phyloP scores from a whole-genome alignment of 2,329 filamentous ascomycete genomes.

The Shiraia bambusicola region DNA sequence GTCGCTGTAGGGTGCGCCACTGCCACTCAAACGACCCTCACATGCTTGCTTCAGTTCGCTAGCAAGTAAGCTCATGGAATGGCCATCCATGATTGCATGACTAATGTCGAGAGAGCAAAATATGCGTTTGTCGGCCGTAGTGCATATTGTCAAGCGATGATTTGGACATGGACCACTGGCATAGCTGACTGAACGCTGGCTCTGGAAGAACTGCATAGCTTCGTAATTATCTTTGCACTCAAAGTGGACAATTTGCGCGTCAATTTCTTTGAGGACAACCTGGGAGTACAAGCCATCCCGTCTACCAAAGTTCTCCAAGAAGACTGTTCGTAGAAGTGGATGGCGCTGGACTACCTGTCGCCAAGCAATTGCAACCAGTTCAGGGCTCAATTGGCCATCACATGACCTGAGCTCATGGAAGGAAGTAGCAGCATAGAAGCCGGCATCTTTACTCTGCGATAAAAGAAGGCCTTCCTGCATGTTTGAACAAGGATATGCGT shows the following conservation, averaged over 20 bases:
- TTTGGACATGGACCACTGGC: constrained; percentile 28
- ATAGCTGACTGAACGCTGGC: constrained; percentile 27
- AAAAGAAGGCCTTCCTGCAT: constrained; percentile 39
- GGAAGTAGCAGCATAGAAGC: constrained; percentile 37
- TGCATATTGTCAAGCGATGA: constrained; percentile 38
- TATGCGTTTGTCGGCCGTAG: constrained; percentile 17
- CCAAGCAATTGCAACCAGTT: constrained; percentile 31
- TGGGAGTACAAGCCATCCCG: constrained; percentile 38
- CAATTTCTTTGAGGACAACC: constrained; percentile 31
- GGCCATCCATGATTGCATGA: constrained; percentile 41
- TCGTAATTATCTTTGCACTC: constrained; percentile 23
- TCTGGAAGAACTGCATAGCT: constrained; percentile 21
- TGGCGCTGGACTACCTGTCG: constrained; percentile 31
- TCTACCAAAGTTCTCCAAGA: constrained; percentile 32
- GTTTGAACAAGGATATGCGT: constrained; percentile 38
- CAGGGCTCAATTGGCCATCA: constrained; percentile 11
- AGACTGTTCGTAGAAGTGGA: constrained; percentile 34
- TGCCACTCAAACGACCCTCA: constrained; percentile 18
- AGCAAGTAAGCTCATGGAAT: constrained; percentile 35
- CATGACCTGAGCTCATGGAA: constrained; percentile 28
- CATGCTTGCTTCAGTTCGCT: constrained; percentile 33
- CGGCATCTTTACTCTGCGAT: constrained; percentile 34
- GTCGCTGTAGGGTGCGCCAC: constrained; percentile 35
- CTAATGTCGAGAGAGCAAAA: constrained; percentile 39
- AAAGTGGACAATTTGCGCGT: constrained; percentile 27